Evolutionary conservation across 2,329 filamentous ascomycete species (phyloP).

Genomic region (Stenocarpella maydis): DNA sequence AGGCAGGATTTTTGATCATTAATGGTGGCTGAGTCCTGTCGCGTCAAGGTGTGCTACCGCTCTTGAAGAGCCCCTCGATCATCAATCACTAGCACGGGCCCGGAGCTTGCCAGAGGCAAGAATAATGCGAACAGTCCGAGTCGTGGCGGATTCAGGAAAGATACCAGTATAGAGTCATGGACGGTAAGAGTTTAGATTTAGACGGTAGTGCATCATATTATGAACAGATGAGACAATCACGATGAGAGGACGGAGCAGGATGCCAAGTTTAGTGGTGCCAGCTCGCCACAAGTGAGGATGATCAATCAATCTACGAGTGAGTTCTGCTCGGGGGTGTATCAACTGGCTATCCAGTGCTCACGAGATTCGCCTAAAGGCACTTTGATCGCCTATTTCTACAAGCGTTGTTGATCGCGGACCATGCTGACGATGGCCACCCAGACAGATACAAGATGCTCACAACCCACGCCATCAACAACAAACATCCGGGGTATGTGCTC

Average conservation of each 20-base stretch:
- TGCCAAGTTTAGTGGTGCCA: background rate
- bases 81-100: background rate
- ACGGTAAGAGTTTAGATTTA: conserved; percentile 19
- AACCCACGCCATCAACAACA: background rate
- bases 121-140: background rate
- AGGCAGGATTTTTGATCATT: background rate
- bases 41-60: background rate
- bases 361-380: background rate
- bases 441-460: background rate
- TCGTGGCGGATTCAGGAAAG: background rate
- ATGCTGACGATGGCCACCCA: too few relatives aligned
- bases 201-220: conserved; percentile 7
- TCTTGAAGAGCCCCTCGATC: background rate
- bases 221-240: conserved; percentile 3
- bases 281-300: background rate
- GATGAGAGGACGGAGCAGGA: background rate
- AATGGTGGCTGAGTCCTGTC: background rate
- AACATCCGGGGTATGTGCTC: too few relatives aligned
- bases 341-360: background rate
- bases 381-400: background rate
- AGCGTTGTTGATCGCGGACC: background rate
- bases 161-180: conserved; percentile 11
- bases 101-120: background rate
- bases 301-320: background rate
- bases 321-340: background rate